Percentiles rank a stretch among this genome's conserved stretches.
phyloP scores from a whole-genome alignment of 495 filamentous ascomycete genomes.

The Diplogelasinospora grovesii region DNA sequence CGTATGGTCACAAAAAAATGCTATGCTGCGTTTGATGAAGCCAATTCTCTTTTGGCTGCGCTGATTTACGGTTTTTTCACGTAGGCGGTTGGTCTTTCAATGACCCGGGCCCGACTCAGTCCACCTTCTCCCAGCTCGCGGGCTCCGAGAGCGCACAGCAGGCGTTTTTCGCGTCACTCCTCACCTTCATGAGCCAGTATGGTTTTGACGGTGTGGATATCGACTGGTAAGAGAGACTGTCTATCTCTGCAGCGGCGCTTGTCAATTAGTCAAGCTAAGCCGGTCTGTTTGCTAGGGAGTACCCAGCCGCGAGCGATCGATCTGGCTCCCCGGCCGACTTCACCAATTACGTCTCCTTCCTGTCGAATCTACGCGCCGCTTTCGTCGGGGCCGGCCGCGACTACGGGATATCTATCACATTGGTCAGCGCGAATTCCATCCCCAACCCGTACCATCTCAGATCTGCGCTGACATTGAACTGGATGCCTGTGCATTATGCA shows the following conservation, averaged over 20 bases:
- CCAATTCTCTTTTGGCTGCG: too few relatives aligned
- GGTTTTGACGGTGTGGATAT: slow-evolving; percentile 42
- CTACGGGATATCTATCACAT: too few relatives aligned
- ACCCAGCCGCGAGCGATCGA: slow-evolving; percentile 37
- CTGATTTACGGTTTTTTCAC: too few relatives aligned
- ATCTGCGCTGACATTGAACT: too few relatives aligned
- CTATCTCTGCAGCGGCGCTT: too few relatives aligned
- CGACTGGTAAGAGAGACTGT: too few relatives aligned
- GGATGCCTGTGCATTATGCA: slow-evolving; percentile 41
- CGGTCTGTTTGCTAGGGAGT: too few relatives aligned
- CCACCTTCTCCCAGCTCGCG: slow-evolving; percentile 13
- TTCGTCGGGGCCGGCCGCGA: background rate
- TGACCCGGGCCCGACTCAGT: slow-evolving; percentile 20
- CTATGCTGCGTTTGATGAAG: too few relatives aligned
- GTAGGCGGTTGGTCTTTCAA: slow-evolving; percentile 40
- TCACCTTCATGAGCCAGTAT: slow-evolving; percentile 1
- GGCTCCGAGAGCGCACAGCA: slow-evolving; percentile 12
- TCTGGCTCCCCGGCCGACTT: slow-evolving; percentile 28
- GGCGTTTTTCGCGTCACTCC: slow-evolving; percentile 7
- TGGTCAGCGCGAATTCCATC: too few relatives aligned
- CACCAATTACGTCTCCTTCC: slow-evolving; percentile 28
- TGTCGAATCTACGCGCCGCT: background rate
- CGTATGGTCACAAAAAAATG: too few relatives aligned
- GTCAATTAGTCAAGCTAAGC: too few relatives aligned
- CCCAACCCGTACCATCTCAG: too few relatives aligned